Conservation (phyloP, 1,284 basidiomycete species). For the Tilletiopsis washingtonensis region DNA sequence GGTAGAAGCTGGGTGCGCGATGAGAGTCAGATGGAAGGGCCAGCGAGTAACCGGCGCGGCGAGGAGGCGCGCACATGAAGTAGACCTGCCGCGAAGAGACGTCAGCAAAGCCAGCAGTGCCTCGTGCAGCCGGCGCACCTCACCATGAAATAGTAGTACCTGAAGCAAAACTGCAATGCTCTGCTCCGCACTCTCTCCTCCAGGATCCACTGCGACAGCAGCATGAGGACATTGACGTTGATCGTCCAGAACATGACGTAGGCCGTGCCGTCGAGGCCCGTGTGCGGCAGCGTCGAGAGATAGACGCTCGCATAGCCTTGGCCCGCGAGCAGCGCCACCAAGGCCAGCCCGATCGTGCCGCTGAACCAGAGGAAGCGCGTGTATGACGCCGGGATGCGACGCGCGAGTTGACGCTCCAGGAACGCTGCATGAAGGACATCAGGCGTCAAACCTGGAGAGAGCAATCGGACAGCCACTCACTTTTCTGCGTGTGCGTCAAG, state of each 20-base stretch:
- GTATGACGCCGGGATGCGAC: conserved; percentile 54
- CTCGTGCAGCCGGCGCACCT: background rate
- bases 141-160: conserved; percentile 48
- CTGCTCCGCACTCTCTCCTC: conserved; percentile 52
- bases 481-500: conserved; percentile 48
- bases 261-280: conserved; percentile 53
- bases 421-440: conserved; percentile 34
- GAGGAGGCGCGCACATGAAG: conserved; percentile 20
- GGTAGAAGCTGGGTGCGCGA: conserved; percentile 48
- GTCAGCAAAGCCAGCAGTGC: too few relatives aligned
- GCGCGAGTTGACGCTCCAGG: conserved; percentile 50
- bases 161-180: conserved; percentile 55
- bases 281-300: conserved; percentile 54
- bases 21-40: too few relatives aligned
- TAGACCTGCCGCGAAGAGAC: conserved; percentile 21
- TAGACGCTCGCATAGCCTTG: conserved; percentile 56
- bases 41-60: background rate
- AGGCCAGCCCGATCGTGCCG: conserved; percentile 52
- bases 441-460: too few relatives aligned
- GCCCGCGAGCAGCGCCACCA: conserved; percentile 55
- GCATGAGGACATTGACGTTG: conserved; percentile 52
- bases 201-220: conserved; percentile 52
- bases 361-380: conserved; percentile 57
- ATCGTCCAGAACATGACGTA: conserved; percentile 56
- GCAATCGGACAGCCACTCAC: too few relatives aligned